Evolutionary conservation across 345 rosid genomes (phyloP), one percentile per base, ranked within the genome.

Genomic region (Adansonia digitata): DNA sequence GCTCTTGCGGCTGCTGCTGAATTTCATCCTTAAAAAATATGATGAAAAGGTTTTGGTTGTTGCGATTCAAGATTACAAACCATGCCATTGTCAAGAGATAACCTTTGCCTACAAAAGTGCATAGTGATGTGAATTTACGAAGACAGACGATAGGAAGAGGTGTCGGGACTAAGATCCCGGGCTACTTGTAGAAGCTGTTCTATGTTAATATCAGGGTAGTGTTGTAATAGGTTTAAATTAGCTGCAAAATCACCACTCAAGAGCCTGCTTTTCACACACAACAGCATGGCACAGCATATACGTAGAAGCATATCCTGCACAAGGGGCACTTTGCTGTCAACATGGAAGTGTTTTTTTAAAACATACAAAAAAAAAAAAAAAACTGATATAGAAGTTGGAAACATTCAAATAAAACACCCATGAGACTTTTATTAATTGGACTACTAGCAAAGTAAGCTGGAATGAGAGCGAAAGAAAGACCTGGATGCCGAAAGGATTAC

Each of bases 261-360:
- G 12, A 90, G 80, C 75, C 78, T 82, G 78, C 81, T 86, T 82
- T 82, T 88, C 73, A 84, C 65, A 51, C 91, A 87, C 69, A 90
- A 27, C 74, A 88, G 70, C 95, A 90, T 90, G 39, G 89, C 90
- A 53, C 95, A 90, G 73, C 95, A 90, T 39, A 87, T 85, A 14
- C 91, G 76, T 65, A 87, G 74, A 77, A 90, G 92, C 95, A 87
- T 88, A 73, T 90, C 89, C 92, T 90, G 89, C 88, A 75, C 27
- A n/a, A 24, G 64, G n/a, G 26, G 7, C n/a, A 26, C 43, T 53
- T 65, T 68, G 40, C 27, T 13, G 26, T 42, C 49, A 45, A 22
- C 14, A 52, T 27, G 51, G 51, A 62, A 29, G 49, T 7, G 29
- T 60, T 74, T 9, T 4, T 60, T 24, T 29, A 48, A 42, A 49